Percentiles rank a stretch among this genome's conserved stretches.
These are phyloP conservation scores for Boletus semigastroideus DNA, from an alignment of 1,284 basidiomycete genomes.

Conservation along the genomic window DNA sequence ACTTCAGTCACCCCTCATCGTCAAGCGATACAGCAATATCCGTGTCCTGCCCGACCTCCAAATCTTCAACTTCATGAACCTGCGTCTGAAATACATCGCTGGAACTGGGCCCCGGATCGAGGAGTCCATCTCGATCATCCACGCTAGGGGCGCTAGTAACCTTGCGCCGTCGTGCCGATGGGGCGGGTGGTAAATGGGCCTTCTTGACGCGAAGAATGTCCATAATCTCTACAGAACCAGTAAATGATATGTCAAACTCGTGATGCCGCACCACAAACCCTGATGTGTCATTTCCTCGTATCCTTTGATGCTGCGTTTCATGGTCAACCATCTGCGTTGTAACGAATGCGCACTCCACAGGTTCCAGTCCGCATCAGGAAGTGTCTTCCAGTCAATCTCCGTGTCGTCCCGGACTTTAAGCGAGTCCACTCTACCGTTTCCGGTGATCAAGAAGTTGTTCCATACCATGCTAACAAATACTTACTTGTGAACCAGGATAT, in stretches of 20 bases:
- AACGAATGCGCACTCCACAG: conserved; percentile 77
- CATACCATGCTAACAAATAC: conserved; percentile 24
- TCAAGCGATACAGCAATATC: conserved; percentile 65
- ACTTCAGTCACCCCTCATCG: conserved; percentile 48
- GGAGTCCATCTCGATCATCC: conserved; percentile 24
- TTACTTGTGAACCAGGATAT: conserved; percentile 78
- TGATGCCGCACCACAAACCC: conserved; percentile 42
- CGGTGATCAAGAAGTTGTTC: not conserved
- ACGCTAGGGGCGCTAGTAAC: conserved; percentile 56
- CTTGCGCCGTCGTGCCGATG: conserved; percentile 44
- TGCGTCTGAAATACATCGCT: conserved; percentile 9
- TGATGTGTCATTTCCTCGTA: conserved; percentile 75
- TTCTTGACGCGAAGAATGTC: conserved; percentile 74
- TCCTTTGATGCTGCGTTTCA: conserved; percentile 73
- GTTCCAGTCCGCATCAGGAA: conserved; percentile 74
- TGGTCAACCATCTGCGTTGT: conserved; percentile 73
- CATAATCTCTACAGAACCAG: conserved; percentile 60
- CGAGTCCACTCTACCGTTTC: conserved; percentile 58
- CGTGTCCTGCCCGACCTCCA: conserved; percentile 11
- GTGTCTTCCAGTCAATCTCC: conserved; percentile 81
- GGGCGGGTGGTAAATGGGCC: conserved; percentile 48
- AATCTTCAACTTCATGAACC: conserved; percentile 8
- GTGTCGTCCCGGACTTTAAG: conserved; percentile 73
- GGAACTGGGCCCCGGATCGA: conserved; percentile 28
- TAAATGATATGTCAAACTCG: conserved; percentile 9